Conservation (phyloP, 2,329 filamentous ascomycete species). For the Fusarium succisae region DNA sequence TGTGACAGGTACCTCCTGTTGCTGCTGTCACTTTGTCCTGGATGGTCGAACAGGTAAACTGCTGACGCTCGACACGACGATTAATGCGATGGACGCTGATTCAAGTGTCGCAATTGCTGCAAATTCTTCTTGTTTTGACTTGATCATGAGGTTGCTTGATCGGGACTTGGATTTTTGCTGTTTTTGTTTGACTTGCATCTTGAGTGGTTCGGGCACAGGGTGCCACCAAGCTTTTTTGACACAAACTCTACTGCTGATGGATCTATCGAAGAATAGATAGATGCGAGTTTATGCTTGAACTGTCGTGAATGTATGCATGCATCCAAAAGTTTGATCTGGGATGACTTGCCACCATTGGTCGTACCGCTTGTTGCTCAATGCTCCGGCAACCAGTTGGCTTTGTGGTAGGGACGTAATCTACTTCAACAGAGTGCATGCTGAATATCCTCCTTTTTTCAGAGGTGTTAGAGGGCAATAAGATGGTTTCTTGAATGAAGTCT, state of each 20-base stretch:
- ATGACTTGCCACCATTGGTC: neutral
- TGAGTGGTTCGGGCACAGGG: no score
- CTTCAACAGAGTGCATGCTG: fast-evolving
- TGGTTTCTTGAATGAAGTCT: neutral
- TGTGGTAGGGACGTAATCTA: fast-evolving
- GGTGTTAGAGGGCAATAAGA: neutral
- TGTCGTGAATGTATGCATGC: neutral
- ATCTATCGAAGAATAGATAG: neutral
- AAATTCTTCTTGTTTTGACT: fast-evolving
- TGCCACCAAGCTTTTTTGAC: neutral
- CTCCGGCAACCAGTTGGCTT: neutral
- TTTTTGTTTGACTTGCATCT: neutral
- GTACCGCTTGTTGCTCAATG: neutral
- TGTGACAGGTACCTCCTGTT: neutral
- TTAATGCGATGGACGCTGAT: neutral
- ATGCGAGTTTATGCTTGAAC: neutral
- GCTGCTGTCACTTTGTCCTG: neutral
- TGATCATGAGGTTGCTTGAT: fast-evolving
- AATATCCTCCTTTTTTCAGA: fast-evolving
- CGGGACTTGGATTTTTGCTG: fast-evolving
- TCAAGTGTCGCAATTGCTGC: neutral
- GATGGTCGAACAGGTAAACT: neutral
- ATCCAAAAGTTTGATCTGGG: neutral
- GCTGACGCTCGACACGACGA: fast-evolving
- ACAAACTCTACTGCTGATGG: neutral